Conservation (phyloP, 1,139 yeast genomes). For the Candida gigantensis region DNA sequence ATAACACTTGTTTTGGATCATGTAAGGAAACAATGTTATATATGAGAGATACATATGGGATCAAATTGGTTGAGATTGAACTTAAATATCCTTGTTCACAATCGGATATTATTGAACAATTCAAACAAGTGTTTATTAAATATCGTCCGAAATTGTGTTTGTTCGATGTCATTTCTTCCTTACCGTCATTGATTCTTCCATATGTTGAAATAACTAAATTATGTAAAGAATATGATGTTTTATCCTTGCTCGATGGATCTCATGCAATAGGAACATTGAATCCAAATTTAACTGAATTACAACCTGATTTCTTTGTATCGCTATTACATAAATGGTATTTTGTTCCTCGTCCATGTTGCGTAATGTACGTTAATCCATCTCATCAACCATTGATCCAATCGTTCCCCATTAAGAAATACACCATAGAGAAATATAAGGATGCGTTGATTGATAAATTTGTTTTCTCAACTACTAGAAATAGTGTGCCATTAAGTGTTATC, state of each 20-base stretch:
- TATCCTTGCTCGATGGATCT: conserved; percentile 72
- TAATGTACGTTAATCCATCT: conserved; percentile 56
- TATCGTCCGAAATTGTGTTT: conserved; percentile 42
- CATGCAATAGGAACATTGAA: conserved; percentile 61
- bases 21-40: conserved; percentile 56
- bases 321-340: conserved; percentile 74
- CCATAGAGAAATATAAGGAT: conserved; percentile 22
- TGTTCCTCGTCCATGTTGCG: conserved; percentile 59
- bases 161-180: conserved; percentile 63
- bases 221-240: conserved; percentile 47
- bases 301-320: conserved; percentile 64
- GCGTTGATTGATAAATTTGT: conserved; percentile 40
- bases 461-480: conserved; percentile 38
- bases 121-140: conserved; percentile 30
- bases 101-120: conserved; percentile 45
- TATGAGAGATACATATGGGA: conserved; percentile 40
- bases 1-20: conserved; percentile 58
- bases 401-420: conserved; percentile 50
- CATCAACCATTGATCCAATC: conserved; percentile 56
- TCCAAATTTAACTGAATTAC: conserved; percentile 35
- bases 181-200: conserved; percentile 65
- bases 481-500: conserved; percentile 27
- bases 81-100: conserved; percentile 53
- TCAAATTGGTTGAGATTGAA: conserved; percentile 43
- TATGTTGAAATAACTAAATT: conserved; percentile 48